A percentile compares a stretch with the other conserved stretches of the same genome.
These are phyloP conservation scores for Cajanus cajan DNA, from an alignment of 306 rosid genomes.

Conservation along the genomic window DNA sequence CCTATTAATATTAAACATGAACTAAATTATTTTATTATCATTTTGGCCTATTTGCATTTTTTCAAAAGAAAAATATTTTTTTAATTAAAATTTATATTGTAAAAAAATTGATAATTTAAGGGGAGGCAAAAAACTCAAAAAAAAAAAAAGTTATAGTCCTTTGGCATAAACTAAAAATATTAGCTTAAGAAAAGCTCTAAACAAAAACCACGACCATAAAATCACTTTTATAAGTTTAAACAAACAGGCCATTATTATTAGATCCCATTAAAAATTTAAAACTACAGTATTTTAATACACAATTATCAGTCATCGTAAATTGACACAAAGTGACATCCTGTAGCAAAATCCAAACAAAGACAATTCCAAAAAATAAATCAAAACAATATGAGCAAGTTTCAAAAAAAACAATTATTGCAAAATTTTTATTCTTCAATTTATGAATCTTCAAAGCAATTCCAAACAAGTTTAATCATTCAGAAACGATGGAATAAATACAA, in stretches of 20 bases:
- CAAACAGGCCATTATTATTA: background rate
- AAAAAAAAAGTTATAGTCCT: background rate
- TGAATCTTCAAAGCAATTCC: background rate
- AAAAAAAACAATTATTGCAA: background rate
- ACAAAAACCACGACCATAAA: background rate
- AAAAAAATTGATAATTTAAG: background rate
- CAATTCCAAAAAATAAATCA: background rate
- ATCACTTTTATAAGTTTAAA: background rate
- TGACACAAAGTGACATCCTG: background rate
- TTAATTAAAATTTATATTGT: background rate
- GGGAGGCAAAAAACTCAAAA: background rate
- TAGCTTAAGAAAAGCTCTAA: background rate
- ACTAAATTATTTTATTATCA: background rate
- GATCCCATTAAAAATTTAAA: background rate
- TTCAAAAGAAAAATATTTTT: background rate
- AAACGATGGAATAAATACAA: background rate
- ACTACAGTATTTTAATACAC: background rate
- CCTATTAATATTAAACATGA: background rate
- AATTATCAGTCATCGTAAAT: background rate
- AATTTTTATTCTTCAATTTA: conserved; percentile 6
- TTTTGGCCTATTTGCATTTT: background rate
- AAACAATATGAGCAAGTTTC: background rate
- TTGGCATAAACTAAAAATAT: background rate
- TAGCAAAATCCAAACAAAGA: background rate
- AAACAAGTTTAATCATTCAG: background rate